Evolutionary conservation across 208 protist species (phyloP), one percentile per base, ranked within the genome.

Genomic region (Chromosphaera perkinsii): DNA sequence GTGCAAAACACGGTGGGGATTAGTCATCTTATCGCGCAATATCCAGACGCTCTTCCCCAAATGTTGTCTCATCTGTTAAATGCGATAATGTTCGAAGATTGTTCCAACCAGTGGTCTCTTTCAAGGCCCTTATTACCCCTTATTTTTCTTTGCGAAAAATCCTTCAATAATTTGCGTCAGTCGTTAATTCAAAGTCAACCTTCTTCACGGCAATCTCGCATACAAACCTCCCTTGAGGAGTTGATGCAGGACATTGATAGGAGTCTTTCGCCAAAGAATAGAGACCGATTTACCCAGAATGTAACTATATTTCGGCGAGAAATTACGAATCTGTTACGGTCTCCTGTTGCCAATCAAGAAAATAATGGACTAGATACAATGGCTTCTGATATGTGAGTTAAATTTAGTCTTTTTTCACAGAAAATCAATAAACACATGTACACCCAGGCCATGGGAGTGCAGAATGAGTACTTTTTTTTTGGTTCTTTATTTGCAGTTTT

Each of bases 221-320:
- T n/a, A n/a, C n/a, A n/a, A 48, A 17, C 17, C 42, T 48, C 42
- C 17, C 42, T 17, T 48, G 17, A 20, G 17, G 17, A 17, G 42
- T 48, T 20, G 42, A 20, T 81, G 75, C 47, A 67, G 1, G 73
- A 66, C 17, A 59, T 85, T 4, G 76, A 83, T 24, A 27, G 24
- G 17, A 78, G 59, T 45, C 63, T 83, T 1, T 65, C 75, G 29
- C 2, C 45, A 22, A 69, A 73, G 27, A 82, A 76, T 27, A n/a
- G 78, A 9, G 75, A 85, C 51, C 32, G 67, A 47, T 83, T 85
- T 48, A 79, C 76, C 7, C 43, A 71, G 10, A 83, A 85, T 56
- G 20, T 85, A 0, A 75, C 72, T 22, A 49, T 65, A 0, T 85
- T 85, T 37, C 59, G 78, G 14, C 45, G 77, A 42, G 51, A 81